phyloP scores from a whole-genome alignment of 805 yeast species.

The Candida boidinii region DNA sequence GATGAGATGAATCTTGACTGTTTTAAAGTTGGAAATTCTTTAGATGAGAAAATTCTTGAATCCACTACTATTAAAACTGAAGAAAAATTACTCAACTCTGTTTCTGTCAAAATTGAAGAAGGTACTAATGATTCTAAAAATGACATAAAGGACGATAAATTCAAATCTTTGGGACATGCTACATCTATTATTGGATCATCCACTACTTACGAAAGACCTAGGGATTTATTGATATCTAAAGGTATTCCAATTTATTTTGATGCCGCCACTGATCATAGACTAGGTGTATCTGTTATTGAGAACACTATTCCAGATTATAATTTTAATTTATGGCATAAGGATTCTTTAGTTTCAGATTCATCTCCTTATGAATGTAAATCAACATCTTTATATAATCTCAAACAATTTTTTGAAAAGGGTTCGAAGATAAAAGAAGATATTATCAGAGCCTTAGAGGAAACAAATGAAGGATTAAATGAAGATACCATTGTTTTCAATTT shows the following conservation, averaged over 20 bases:
- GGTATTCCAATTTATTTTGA: constrained; percentile 47
- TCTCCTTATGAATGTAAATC: constrained; percentile 28
- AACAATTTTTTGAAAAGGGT: constrained; percentile 53
- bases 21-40: constrained; percentile 4
- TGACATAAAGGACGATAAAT: constrained; percentile 2
- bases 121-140: too few species aligned
- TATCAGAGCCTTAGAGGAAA: constrained; percentile 8
- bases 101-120: too few species aligned
- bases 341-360: constrained; percentile 25
- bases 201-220: constrained; percentile 34
- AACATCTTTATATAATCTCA: constrained; percentile 44
- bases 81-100: too few species aligned
- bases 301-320: constrained; percentile 32
- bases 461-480: constrained; percentile 12
- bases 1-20: neutral
- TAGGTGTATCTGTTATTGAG: constrained; percentile 27
- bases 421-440: constrained; percentile 27
- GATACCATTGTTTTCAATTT: constrained; percentile 17
- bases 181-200: constrained; percentile 41
- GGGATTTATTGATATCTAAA: constrained; percentile 35
- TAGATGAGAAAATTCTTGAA: neutral
- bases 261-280: constrained; percentile 34
- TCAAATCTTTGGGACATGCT: constrained; percentile 1
- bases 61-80: too few species aligned
- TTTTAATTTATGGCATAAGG: constrained; percentile 35